Percentiles rank a stretch among this genome's conserved stretches.
Evolutionary conservation across 2,329 filamentous ascomycete genomes (phyloP).

Genomic region (Talaromyces sp.): DNA sequence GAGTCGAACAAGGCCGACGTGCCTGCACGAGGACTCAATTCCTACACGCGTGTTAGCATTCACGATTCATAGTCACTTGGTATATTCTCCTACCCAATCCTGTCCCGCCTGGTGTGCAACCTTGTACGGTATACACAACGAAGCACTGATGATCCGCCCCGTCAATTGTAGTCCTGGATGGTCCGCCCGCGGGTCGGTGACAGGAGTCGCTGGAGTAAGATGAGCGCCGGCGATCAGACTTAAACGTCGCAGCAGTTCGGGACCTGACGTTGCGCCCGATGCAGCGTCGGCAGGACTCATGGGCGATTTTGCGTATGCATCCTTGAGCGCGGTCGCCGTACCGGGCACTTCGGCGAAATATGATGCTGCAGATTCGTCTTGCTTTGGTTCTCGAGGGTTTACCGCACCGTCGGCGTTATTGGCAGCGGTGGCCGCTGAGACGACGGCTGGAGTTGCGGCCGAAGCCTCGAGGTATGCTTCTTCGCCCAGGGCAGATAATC

Average conservation of each 20-base stretch:
- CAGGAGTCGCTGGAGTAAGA: conserved; percentile 41
- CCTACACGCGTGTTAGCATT: conserved; percentile 45
- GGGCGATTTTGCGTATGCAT: conserved; percentile 24
- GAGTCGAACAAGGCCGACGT: conserved; percentile 92
- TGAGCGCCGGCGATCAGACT: conserved; percentile 41
- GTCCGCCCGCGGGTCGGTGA: conserved; percentile 53
- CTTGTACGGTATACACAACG: conserved; percentile 62
- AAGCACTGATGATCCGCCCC: conserved; percentile 62
- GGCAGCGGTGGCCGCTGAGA: conserved; percentile 20
- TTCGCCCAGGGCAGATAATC: conserved; percentile 20
- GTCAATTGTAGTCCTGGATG: conserved; percentile 58
- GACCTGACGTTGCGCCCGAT: conserved; percentile 45
- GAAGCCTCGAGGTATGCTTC: conserved; percentile 30
- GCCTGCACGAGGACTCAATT: conserved; percentile 72
- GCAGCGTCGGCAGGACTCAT: conserved; percentile 42
- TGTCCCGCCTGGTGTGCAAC: conserved; percentile 51
- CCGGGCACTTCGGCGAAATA: conserved; percentile 31
- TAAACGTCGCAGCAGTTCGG: conserved; percentile 53
- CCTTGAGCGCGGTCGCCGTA: conserved; percentile 19
- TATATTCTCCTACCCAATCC: conserved; percentile 45
- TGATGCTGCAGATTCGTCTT: conserved; percentile 25
- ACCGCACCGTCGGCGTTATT: not conserved
- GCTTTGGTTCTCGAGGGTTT: conserved; percentile 17
- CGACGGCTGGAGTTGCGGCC: conserved; percentile 29
- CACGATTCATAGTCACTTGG: too few relatives aligned